phyloP scores from a whole-genome alignment of 1,284 basidiomycete species.

The Wallemia ichthyophaga region DNA sequence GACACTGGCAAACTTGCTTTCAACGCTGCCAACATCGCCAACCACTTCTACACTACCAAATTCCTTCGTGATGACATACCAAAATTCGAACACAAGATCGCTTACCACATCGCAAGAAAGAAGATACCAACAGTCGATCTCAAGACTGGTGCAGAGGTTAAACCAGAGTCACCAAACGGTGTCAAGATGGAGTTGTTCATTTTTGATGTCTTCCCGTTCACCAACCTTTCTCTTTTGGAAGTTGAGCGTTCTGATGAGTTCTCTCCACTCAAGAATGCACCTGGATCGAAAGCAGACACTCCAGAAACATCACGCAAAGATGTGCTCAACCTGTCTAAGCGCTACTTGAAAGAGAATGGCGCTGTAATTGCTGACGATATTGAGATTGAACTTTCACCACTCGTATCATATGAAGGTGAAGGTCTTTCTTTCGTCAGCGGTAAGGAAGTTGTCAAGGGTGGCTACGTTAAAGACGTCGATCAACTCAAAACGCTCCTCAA shows the following conservation, averaged over 20 bases:
- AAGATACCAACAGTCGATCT: constrained; percentile 70
- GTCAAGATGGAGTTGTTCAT: constrained; percentile 99
- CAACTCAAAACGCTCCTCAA: constrained; percentile 7
- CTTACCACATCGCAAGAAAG: constrained; percentile 93
- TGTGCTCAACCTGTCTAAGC: constrained; percentile 58
- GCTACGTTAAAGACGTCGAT: constrained; percentile 11
- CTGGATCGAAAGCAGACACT: constrained; percentile 73
- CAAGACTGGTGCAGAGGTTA: constrained; percentile 29
- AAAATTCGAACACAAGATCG: constrained; percentile 58
- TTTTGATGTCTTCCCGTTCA: constrained; percentile 95
- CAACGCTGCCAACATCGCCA: constrained; percentile 88
- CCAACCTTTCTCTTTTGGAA: constrained; percentile 61
- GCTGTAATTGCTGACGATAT: constrained; percentile 27
- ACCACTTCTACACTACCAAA: constrained; percentile 82
- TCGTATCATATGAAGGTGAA: constrained; percentile 70
- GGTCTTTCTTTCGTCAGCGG: constrained; percentile 53
- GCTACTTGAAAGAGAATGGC: constrained; percentile 55
- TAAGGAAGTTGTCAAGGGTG: constrained; percentile 31
- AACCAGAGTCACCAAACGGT: constrained; percentile 72
- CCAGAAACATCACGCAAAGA: constrained; percentile 69
- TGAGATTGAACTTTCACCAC: constrained; percentile 71
- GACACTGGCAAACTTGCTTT: constrained; percentile 44
- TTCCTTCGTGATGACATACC: constrained; percentile 48
- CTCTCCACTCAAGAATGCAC: constrained; percentile 88
- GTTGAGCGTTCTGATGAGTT: constrained; percentile 73